These are phyloP conservation scores for Fusarium sp. DNA, from an alignment of 2,329 filamentous ascomycete species.

Conservation along the genomic window DNA sequence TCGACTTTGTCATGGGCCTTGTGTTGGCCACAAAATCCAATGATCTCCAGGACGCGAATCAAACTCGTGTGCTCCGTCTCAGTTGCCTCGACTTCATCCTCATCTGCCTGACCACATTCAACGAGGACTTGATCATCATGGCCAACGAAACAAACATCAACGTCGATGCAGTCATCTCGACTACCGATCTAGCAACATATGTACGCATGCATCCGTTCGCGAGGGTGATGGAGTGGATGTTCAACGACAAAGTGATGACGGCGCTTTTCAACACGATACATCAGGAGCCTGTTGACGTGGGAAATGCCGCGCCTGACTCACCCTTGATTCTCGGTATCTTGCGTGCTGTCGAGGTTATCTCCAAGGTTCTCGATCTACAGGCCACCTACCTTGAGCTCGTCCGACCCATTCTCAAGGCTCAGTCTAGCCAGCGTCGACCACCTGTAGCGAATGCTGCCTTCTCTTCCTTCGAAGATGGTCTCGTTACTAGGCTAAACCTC, in stretches of 20 bases:
- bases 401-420: slow-evolving; percentile 78
- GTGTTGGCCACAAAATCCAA: slow-evolving; percentile 77
- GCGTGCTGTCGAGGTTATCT: slow-evolving; percentile 85
- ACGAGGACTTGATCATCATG: slow-evolving; percentile 90
- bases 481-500: slow-evolving; percentile 82
- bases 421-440: slow-evolving; percentile 68
- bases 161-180: slow-evolving; percentile 79
- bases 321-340: slow-evolving; percentile 84
- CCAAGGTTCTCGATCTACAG: slow-evolving; percentile 86
- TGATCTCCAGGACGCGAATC: slow-evolving; percentile 74
- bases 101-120: slow-evolving; percentile 86
- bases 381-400: slow-evolving; percentile 93
- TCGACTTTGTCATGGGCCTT: slow-evolving; percentile 89
- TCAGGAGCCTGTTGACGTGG: slow-evolving; percentile 78
- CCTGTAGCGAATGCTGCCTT: slow-evolving; percentile 77
- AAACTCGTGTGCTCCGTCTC: slow-evolving; percentile 79
- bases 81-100: slow-evolving; percentile 87
- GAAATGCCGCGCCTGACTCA: slow-evolving; percentile 79
- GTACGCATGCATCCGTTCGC: slow-evolving; percentile 91
- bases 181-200: slow-evolving; percentile 82
- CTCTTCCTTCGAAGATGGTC: slow-evolving; percentile 90
- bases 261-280: slow-evolving; percentile 83
- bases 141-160: slow-evolving; percentile 81
- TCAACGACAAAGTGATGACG: slow-evolving; percentile 88
- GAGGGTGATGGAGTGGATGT: slow-evolving; percentile 97